Evolutionary conservation across 306 rosid species (phyloP), one percentile per base, ranked within the genome.

Genomic region (Vigna nakashimae): DNA sequence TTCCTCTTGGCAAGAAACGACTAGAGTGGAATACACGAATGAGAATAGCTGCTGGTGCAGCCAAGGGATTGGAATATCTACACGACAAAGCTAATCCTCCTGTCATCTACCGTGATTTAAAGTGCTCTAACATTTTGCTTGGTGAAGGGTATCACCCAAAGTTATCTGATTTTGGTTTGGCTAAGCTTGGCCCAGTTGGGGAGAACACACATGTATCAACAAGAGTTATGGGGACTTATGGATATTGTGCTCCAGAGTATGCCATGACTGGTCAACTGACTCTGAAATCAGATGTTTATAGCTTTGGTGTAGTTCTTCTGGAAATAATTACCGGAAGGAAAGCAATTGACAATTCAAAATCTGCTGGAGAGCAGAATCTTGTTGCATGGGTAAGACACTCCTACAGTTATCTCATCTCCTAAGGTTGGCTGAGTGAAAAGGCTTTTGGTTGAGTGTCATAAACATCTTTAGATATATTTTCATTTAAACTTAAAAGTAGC

Each of bases 161-260:
- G 84, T 87, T 95, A 73, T 95, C 98, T 76, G 98, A 92, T 85
- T 95, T 95, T 81, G 97, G 98, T 57, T 84, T 95, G 86, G 98
- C 98, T 48, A 95, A 92, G 77, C 89, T 95, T 7, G 98, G 98
- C 45, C 98, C 98, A 14, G 97, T 95, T 32, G 98, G 98, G 43
- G 98, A 95, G 45, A 91, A 95, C 87, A 92, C 98, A 30, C 97
- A 94, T 81, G 98, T 94, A 17, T 94, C 97, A 32, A 95, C 98
- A 6, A 88, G 98, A 85, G 97, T 95, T 52, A 95, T 92, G 98
- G 98, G 98, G 6, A 95, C 98, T 36, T 95, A 95, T 45, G 98
- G 98, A 75, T 95, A 95, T 84, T 95, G 98, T 85, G 98, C 98
- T 73, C 98, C 98, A 0, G 98, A 92, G 79, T 95, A 95, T 77